A percentile compares a stretch with the other conserved stretches of the same genome.
Evolutionary conservation across 352 stramenopile genomes (phyloP).

Genomic region (Hyaloperonospora brassicae): DNA sequence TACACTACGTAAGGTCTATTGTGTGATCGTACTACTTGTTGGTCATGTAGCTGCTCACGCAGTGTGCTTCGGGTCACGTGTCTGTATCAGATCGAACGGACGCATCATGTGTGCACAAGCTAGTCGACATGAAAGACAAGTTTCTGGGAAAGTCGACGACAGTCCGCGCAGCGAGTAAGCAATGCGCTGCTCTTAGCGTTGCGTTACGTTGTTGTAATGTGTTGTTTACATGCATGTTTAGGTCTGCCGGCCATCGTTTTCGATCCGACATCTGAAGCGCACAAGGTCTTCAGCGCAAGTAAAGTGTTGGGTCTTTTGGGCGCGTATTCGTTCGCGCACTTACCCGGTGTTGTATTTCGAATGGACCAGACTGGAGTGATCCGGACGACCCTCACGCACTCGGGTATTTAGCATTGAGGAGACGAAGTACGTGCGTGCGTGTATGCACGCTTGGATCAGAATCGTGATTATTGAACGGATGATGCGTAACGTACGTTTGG

Average conservation of each 20-base stretch:
- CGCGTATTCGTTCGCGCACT: neutral
- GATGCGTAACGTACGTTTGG: conserved; percentile 1
- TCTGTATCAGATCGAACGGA: conserved; percentile 36
- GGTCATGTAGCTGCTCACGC: conserved; percentile 2
- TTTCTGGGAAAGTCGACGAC: conserved; percentile 36
- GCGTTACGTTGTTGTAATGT: conserved; percentile 1
- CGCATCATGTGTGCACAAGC: conserved; percentile 46
- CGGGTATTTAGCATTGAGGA: conserved; percentile 40
- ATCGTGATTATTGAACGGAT: conserved; percentile 7
- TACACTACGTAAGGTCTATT: conserved; percentile 23
- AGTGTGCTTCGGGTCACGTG: neutral
- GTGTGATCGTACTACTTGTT: neutral
- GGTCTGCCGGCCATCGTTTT: conserved; percentile 51
- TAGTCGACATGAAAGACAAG: conserved; percentile 45
- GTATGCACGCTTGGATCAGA: neutral
- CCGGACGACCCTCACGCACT: conserved; percentile 46
- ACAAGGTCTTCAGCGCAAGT: conserved; percentile 71
- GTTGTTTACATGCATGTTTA: conserved; percentile 11
- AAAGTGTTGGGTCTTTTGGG: conserved; percentile 1
- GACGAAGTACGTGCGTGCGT: conserved; percentile 25
- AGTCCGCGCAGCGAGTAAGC: conserved; percentile 42
- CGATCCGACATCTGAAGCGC: conserved; percentile 39
- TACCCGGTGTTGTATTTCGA: neutral
- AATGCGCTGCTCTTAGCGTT: neutral
- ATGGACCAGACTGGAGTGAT: conserved; percentile 41